phyloP scores from a whole-genome alignment of 116 monocot species.

The Cymodocea nodosa region DNA sequence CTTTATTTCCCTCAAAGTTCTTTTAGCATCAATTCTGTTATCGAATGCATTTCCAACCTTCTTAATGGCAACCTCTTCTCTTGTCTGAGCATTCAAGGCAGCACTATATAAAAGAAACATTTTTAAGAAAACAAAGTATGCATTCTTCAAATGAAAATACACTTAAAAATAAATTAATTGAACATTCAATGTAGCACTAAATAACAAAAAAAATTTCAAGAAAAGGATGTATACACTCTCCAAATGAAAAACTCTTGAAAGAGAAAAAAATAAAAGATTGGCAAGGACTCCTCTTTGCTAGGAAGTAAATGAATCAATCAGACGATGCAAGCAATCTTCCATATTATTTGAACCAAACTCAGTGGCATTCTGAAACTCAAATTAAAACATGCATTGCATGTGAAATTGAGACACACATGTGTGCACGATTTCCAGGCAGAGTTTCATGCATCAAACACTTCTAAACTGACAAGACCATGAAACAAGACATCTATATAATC shows the following conservation, averaged over 20 bases:
- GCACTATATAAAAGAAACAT: constrained; percentile 33
- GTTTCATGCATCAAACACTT: too few relatives aligned
- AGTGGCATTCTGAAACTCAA: too few relatives aligned
- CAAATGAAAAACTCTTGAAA: not conserved
- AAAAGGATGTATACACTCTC: not conserved
- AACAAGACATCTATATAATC: too few relatives aligned
- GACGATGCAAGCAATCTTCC: not conserved
- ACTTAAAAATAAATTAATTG: constrained; percentile 1
- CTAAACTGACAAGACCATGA: too few relatives aligned
- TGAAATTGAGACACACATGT: too few relatives aligned
- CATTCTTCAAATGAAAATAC: not conserved
- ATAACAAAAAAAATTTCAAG: not conserved
- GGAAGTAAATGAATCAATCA: not conserved
- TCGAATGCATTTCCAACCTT: constrained; percentile 78
- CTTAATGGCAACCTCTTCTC: constrained; percentile 77
- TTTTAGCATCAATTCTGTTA: constrained; percentile 63
- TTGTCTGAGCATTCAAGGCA: constrained; percentile 64
- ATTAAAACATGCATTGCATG: too few relatives aligned
- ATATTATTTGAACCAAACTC: too few relatives aligned
- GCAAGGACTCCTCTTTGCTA: not conserved
- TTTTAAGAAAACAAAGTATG: not conserved
- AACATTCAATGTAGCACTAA: constrained; percentile 70
- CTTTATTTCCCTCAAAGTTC: constrained; percentile 70
- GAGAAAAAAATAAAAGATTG: not conserved
- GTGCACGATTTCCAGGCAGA: too few relatives aligned